These are phyloP conservation scores for Lodderomyces parapsilosis DNA, from an alignment of 1,139 yeast genomes.

Conservation along the genomic window DNA sequence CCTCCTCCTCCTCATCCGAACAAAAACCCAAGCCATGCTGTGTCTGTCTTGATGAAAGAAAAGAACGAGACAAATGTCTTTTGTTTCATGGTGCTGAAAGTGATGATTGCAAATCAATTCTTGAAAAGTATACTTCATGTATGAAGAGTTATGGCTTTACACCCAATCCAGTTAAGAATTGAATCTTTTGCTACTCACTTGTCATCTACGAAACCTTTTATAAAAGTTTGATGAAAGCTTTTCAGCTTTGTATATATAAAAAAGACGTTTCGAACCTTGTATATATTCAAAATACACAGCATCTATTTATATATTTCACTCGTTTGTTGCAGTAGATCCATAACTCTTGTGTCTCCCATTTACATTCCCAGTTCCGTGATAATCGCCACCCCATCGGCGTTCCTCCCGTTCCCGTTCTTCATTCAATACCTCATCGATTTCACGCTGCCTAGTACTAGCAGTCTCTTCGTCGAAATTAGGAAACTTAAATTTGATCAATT, in stretches of 20 bases:
- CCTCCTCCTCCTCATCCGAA: constrained; percentile 3
- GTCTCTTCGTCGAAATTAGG: constrained; percentile 16
- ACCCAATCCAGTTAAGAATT: constrained; percentile 24
- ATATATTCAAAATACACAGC: background rate
- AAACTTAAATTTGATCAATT: constrained; percentile 17
- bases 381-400: background rate
- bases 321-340: background rate
- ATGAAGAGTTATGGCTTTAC: constrained; percentile 89
- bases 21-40: constrained; percentile 91
- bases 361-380: background rate
- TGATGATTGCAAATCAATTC: constrained; percentile 74
- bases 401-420: constrained; percentile 7
- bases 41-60: constrained; percentile 86
- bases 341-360: background rate
- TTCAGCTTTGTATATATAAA: constrained; percentile 6
- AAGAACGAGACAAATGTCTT: constrained; percentile 82
- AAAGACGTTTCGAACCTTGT: background rate
- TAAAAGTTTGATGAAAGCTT: too few species aligned
- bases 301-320: too few species aligned
- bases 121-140: constrained; percentile 73
- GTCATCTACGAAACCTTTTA: too few species aligned
- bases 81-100: constrained; percentile 80
- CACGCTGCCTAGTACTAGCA: constrained; percentile 16
- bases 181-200: background rate
- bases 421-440: constrained; percentile 12